A percentile compares a stretch with the other conserved stretches of the same genome.
Evolutionary conservation across 495 filamentous ascomycete species (phyloP).

Genomic region (Tuber brumale): DNA sequence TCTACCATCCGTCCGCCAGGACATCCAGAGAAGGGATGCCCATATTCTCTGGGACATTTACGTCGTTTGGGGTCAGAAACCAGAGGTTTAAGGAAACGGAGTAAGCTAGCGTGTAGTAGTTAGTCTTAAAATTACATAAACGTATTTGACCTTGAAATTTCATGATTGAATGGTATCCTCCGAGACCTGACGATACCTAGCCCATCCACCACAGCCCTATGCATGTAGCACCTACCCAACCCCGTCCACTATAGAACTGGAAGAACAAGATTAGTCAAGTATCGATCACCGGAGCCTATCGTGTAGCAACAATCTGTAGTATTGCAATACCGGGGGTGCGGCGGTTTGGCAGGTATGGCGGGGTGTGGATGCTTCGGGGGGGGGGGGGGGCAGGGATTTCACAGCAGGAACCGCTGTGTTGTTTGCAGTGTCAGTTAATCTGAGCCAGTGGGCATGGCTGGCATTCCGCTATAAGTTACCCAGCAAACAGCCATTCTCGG

Average conservation of each 20-base stretch:
- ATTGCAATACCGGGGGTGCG: too few relatives aligned
- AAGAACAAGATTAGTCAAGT: neutral
- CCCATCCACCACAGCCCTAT: too few relatives aligned
- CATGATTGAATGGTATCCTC: neutral
- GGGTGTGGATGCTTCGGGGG: too few relatives aligned
- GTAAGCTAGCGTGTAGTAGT: neutral
- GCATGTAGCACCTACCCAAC: neutral
- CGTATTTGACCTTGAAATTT: neutral
- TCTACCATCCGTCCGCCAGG: neutral
- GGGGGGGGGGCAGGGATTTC: too few relatives aligned
- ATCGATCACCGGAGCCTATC: neutral
- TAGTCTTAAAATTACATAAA: neutral
- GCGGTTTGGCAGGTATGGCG: too few relatives aligned
- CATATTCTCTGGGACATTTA: neutral
- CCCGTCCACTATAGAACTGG: neutral
- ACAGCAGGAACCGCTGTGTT: too few relatives aligned
- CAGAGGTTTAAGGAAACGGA: neutral
- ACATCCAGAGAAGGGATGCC: neutral
- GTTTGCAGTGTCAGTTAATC: too few relatives aligned
- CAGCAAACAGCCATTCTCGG: too few relatives aligned
- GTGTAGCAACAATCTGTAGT: neutral
- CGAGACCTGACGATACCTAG: neutral
- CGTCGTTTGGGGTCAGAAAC: neutral
- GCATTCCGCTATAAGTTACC: too few relatives aligned
- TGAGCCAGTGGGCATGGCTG: too few relatives aligned